These are phyloP conservation scores for Sugiyamaella smithiae DNA, from an alignment of 805 yeast genomes.

Conservation along the genomic window DNA sequence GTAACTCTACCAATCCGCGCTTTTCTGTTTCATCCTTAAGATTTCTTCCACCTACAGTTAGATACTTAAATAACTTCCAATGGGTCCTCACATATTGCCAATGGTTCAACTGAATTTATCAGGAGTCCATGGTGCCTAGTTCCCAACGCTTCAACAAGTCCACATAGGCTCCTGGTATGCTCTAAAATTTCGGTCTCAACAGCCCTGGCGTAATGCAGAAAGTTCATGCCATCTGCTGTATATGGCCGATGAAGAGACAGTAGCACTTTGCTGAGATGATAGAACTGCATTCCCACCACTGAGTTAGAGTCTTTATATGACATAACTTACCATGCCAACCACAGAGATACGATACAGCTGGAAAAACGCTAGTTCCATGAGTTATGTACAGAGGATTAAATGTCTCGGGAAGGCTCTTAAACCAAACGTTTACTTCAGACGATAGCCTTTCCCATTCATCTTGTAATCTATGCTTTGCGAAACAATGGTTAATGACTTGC, in stretches of 20 bases:
- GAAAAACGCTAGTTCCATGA: not conserved
- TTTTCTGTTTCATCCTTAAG: not conserved
- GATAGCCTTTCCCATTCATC: not conserved
- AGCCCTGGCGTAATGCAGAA: not conserved
- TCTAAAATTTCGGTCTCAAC: not conserved
- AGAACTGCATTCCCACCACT: conserved; percentile 3
- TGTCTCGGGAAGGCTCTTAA: not conserved
- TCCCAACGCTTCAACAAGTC: not conserved
- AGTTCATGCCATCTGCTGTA: not conserved
- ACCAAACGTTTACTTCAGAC: not conserved
- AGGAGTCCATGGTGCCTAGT: not conserved
- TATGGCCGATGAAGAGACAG: not conserved
- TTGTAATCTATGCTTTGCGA: not conserved
- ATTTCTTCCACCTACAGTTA: not conserved
- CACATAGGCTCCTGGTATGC: not conserved
- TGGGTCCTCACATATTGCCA: not conserved
- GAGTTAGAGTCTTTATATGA: not conserved
- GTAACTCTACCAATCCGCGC: not conserved
- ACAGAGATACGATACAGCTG: not conserved
- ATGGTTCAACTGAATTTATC: not conserved
- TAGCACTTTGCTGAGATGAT: not conserved
- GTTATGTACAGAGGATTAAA: not conserved
- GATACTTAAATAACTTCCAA: not conserved
- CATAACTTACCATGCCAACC: conserved; percentile 1
- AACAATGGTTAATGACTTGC: not conserved